Base-by-base conservation (phyloP, 805 yeast genomes). In the Komagataella kurtzmanii region DNA sequence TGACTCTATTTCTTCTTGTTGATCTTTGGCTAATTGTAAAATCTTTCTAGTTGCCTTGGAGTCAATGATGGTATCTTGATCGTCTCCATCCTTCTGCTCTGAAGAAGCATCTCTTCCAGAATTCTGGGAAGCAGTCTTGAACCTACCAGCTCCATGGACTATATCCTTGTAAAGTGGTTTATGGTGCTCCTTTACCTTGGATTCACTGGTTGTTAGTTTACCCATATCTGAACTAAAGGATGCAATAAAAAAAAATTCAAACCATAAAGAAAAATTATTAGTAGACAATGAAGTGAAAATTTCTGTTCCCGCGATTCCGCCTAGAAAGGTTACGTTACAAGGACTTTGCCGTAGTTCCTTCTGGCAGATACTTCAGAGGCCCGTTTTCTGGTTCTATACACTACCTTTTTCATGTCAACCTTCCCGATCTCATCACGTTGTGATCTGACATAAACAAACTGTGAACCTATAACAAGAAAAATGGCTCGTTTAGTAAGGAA, bases 11-110 rank as follows among this genome's bases (percentile, higher is more conserved):
- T 93, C 99, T 47, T 86, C 89, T 67, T 89, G 97, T 70, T 93
- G 99, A 60, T 85, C 91, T 59, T 78, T 82, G 17, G 99, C 99
- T 55, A 93, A 73, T 64, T 85, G 87, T 57, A 93, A 72, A 65
- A 93, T 90, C 68, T 80, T 88, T 66, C 95, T 75, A 1, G 97
- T 87, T 30, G 88, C 71, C 17, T 80, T 73, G 17, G 97, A 85
- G 69, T 91, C 97, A 45, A 93, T 74, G 58, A 70, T 83, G 47
- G 75, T 81, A 48, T 82, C 89, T 23, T 75, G 82, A 44, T 73
- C 76, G 12, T 63, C 71, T 24, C 65, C 72, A 51, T 67, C 70
- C 44, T 68, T 64, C 19, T 69, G 64, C 54, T 62, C 64, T 30
- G 57, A 54, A 36, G 52, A 17, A 14, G 54, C 8, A n/a, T 54